Conservation (phyloP, 2,329 filamentous ascomycete genomes). For the Emericellopsis atlantica region DNA sequence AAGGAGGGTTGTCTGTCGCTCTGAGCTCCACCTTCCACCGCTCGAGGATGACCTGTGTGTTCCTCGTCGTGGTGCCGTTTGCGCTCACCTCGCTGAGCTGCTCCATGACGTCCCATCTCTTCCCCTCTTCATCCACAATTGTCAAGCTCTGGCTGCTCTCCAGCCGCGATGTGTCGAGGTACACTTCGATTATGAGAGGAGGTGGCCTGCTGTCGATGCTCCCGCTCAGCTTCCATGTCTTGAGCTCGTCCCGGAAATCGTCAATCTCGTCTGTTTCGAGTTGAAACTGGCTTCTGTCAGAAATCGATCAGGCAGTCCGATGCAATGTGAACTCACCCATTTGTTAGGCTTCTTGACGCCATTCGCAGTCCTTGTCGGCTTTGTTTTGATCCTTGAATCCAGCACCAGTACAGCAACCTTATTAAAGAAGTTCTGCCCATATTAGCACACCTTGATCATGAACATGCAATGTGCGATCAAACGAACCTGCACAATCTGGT, state of each 20-base stretch:
- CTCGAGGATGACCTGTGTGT: constrained; percentile 73
- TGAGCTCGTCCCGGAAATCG: constrained; percentile 69
- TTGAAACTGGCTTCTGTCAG: constrained; percentile 62
- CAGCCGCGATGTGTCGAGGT: constrained; percentile 66
- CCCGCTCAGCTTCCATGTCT: constrained; percentile 70
- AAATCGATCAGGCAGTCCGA: too few species aligned
- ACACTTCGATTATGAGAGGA: constrained; percentile 81
- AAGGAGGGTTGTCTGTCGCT: constrained; percentile 29
- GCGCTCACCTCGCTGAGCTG: constrained; percentile 50
- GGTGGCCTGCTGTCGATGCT: constrained; percentile 66
- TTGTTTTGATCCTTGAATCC: constrained; percentile 65
- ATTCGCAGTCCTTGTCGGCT: constrained; percentile 26
- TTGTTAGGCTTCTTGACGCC: constrained; percentile 57
- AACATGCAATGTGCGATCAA: not conserved
- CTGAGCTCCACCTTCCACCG: constrained; percentile 82
- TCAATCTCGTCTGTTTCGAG: constrained; percentile 89
- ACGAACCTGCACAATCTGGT: constrained; percentile 80
- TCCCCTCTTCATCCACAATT: constrained; percentile 76
- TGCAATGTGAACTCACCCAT: constrained; percentile 52
- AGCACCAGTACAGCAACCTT: constrained; percentile 79
- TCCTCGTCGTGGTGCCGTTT: constrained; percentile 26
- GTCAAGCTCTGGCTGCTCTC: constrained; percentile 80
- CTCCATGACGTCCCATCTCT: constrained; percentile 84
- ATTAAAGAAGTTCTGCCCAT: constrained; percentile 69
- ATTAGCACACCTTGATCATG: too few species aligned